Evolutionary conservation across 2,329 filamentous ascomycete genomes (phyloP), one percentile per base, ranked within the genome.

Genomic region (Aspergillus luchuensis): DNA sequence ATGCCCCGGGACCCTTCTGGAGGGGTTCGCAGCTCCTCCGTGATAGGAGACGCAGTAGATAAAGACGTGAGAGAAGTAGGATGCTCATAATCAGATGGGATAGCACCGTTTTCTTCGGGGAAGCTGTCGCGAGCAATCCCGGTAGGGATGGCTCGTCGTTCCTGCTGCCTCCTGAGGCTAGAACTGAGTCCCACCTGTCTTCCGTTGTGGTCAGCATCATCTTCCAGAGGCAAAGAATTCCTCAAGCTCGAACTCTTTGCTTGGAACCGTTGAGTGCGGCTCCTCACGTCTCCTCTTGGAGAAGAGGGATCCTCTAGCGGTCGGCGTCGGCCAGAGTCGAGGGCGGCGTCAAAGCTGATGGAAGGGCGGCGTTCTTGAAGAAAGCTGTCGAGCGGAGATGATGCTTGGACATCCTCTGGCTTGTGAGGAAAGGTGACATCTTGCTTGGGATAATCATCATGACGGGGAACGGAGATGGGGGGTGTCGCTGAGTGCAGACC

Each of bases 401-500:
- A 50, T 4, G 71, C 69, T 11, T 70, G 71, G 11, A 74, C 57
- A 56, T 76, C 74, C 23, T 76, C 73, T 41, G 75, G 74, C 54
- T 76, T 73, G 59, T 77, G 73, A 15, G 74, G 73, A 43, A 70
- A 78, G 45, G 65, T 69, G 41, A 71, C 62, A 54, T 73, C 67
- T 41, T 57, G 62, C 33, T 63, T 63, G 3, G 62, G 23, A 17
- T 66, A 63, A 41, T 78, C 74, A 64, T 75, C 74, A 53, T 70
- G 63, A 57, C 76, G 74, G 49, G 79, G 79, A n/a, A 81, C 79
- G 53, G 75, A 74, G 55, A 81, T 79, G 33, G 78, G 78, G 61
- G 77, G 76, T 41, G 78, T 80, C 49, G 71, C 73, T 63, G 75
- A 77, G 71, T 78, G 75, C 56, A 77, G 67, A 63, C 74, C 73